phyloP scores from a whole-genome alignment of 768 basidiomycete species.

The Serendipita indica region DNA sequence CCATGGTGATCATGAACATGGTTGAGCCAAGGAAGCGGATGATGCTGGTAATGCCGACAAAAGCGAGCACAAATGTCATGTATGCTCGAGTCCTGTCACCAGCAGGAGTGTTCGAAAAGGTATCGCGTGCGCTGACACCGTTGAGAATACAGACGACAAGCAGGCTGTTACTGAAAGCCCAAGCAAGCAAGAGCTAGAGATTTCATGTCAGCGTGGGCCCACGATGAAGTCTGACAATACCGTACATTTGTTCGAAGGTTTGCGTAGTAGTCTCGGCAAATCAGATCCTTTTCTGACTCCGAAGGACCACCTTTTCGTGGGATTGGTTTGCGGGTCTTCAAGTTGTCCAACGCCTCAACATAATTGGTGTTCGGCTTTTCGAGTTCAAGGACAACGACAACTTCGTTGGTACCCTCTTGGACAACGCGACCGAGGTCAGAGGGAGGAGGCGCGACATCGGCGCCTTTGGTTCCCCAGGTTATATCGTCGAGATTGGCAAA shows the following conservation, averaged over 20 bases:
- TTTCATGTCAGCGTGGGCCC: background rate
- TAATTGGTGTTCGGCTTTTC: constrained; percentile 76
- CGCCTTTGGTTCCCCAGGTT: constrained; percentile 88
- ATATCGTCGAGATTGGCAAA: constrained; percentile 80
- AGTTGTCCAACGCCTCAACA: constrained; percentile 64
- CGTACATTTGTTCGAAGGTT: constrained; percentile 65
- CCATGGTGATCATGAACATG: constrained; percentile 34
- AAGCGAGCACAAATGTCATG: constrained; percentile 63
- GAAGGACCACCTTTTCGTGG: constrained; percentile 22
- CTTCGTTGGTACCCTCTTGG: constrained; percentile 64
- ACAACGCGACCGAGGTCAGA: constrained; percentile 72
- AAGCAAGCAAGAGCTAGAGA: background rate
- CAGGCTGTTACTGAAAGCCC: constrained; percentile 35
- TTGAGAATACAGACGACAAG: constrained; percentile 55
- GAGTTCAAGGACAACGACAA: constrained; percentile 77
- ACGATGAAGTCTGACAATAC: constrained; percentile 16
- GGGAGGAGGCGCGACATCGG: constrained; percentile 38
- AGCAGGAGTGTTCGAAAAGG: constrained; percentile 37
- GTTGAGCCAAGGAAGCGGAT: constrained; percentile 49
- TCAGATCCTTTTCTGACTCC: constrained; percentile 51
- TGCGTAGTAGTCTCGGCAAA: constrained; percentile 76
- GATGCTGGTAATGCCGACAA: constrained; percentile 64
- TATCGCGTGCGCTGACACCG: constrained; percentile 40
- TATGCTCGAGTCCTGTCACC: constrained; percentile 51
- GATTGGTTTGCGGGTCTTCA: constrained; percentile 40